Evolutionary conservation across 371 early-diverging fungal genomes (phyloP).

Genomic region (Mortierella sp.): DNA sequence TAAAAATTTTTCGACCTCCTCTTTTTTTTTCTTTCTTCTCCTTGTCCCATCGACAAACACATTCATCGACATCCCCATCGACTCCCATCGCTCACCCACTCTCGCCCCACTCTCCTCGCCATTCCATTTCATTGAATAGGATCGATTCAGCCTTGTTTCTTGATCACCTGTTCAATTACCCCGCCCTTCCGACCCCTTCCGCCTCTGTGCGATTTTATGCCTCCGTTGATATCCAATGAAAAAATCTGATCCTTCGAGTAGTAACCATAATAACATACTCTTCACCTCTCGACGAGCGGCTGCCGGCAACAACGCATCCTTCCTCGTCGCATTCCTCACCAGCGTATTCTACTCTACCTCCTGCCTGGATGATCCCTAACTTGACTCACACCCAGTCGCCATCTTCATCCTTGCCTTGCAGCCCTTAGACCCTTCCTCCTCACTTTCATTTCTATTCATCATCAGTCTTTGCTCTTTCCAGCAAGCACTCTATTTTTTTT

Average conservation of each 20-base stretch:
- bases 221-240: constrained; percentile 51
- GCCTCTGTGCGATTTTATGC: constrained; percentile 44
- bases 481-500: background rate
- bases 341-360: constrained; percentile 38
- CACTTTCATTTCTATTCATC: background rate
- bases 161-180: constrained; percentile 17
- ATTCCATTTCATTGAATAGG: constrained; percentile 17
- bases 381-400: constrained; percentile 16
- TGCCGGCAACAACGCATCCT: constrained; percentile 31
- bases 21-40: background rate
- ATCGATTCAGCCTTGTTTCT: constrained; percentile 2
- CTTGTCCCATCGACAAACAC: background rate
- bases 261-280: constrained; percentile 20
- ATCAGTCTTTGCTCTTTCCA: constrained; percentile 1
- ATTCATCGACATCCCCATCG: background rate
- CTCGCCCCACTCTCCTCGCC: background rate
- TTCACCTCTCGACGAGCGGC: constrained; percentile 44
- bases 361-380: constrained; percentile 40
- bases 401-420: background rate
- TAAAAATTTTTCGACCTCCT: constrained; percentile 2
- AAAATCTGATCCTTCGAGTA: constrained; percentile 49
- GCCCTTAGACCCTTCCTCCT: background rate
- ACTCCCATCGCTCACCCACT: background rate
- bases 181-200: background rate
- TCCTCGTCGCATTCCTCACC: constrained; percentile 39